phyloP scores from a whole-genome alignment of 208 protist species.

The Trypanosoma conorhini region DNA sequence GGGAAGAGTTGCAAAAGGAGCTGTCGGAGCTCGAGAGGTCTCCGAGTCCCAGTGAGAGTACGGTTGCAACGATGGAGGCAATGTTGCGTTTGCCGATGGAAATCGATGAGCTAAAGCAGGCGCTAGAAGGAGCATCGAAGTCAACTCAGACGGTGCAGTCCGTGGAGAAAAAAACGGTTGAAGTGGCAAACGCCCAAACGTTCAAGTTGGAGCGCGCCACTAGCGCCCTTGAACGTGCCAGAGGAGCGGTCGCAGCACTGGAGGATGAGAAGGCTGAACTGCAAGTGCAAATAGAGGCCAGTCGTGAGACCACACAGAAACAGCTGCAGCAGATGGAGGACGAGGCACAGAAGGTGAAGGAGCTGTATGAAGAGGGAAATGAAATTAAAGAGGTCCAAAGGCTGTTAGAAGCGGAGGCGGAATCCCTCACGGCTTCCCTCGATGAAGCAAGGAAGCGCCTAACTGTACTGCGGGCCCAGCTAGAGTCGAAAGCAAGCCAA shows the following conservation, averaged over 20 bases:
- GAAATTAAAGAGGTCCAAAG: conserved; percentile 8
- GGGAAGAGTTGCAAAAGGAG: conserved; percentile 3
- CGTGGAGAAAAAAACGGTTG: conserved; percentile 6
- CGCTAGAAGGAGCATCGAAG: conserved; percentile 1
- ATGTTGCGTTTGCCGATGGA: neutral
- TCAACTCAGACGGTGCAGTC: neutral
- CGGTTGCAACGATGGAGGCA: neutral
- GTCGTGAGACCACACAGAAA: conserved; percentile 5
- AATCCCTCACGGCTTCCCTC: neutral
- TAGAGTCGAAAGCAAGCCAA: conserved; percentile 11
- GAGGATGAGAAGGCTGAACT: conserved; percentile 17
- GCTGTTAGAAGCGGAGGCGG: conserved; percentile 4
- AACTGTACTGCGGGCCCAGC: conserved; percentile 2
- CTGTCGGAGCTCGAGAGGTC: neutral
- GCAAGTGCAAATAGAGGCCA: conserved; percentile 8
- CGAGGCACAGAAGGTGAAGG: conserved; percentile 9
- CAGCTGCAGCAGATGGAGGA: conserved; percentile 4
- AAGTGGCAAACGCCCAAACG: neutral
- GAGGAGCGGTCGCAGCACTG: neutral
- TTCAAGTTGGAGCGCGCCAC: conserved; percentile 8
- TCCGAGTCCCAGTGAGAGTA: neutral
- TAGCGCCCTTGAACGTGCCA: neutral
- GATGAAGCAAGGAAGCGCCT: conserved; percentile 15
- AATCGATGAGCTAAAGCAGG: conserved; percentile 7
- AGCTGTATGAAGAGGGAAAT: conserved; percentile 9